phyloP scores from a whole-genome alignment of 106 monocot species.

The Amphibolis antarctica region DNA sequence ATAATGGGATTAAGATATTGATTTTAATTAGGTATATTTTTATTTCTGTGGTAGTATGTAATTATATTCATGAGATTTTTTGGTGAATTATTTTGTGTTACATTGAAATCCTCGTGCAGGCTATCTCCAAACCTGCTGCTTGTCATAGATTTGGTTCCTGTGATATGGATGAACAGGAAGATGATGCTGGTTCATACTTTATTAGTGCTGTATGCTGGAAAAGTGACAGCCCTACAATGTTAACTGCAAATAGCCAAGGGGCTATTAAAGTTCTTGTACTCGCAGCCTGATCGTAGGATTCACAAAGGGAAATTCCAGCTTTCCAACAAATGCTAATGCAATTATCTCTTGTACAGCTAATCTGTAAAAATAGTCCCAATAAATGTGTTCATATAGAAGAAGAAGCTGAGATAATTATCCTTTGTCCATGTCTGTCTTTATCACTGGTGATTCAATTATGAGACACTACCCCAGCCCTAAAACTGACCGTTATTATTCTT shows the following conservation, averaged over 20 bases:
- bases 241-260: slow-evolving; percentile 93
- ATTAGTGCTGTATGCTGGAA: slow-evolving; percentile 98
- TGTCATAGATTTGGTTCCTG: slow-evolving; percentile 77
- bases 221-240: slow-evolving; percentile 89
- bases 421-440: too few species aligned
- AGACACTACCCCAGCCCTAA: too few species aligned
- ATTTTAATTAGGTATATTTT: too few species aligned
- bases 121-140: slow-evolving; percentile 73
- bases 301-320: neutral
- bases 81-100: neutral
- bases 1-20: too few species aligned
- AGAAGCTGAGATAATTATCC: too few species aligned
- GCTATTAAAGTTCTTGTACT: slow-evolving; percentile 93
- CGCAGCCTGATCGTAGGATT: slow-evolving; percentile 40
- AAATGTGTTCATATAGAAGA: too few species aligned
- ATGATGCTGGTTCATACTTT: slow-evolving; percentile 71
- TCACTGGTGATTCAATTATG: too few species aligned
- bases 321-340: neutral
- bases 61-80: too few species aligned
- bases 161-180: slow-evolving; percentile 63
- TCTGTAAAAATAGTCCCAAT: too few species aligned
- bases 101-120: slow-evolving; percentile 25
- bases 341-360: slow-evolving; percentile 1
- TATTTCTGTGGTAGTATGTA: too few species aligned
- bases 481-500: too few species aligned